Conservation (phyloP, 108 stramenopile species). For the Licmophora abbreviata region DNA sequence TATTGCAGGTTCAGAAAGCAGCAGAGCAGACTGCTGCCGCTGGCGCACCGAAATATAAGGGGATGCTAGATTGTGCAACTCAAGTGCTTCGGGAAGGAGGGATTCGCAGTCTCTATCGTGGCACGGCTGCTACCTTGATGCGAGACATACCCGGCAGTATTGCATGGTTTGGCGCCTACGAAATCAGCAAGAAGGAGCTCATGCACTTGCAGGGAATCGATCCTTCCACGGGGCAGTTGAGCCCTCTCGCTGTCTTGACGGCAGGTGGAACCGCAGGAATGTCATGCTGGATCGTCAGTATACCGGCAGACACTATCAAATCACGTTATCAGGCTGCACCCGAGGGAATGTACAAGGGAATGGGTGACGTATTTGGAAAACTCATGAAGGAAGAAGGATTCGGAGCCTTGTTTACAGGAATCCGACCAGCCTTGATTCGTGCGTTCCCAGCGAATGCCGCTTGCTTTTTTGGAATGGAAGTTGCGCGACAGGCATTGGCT, state of each 20-base stretch:
- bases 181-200: constrained; percentile 50
- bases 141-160: constrained; percentile 75
- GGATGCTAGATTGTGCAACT: constrained; percentile 65
- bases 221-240: constrained; percentile 45
- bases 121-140: constrained; percentile 63
- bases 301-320: constrained; percentile 81
- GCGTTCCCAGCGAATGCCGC: constrained; percentile 91
- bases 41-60: constrained; percentile 40
- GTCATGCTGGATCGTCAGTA: constrained; percentile 68
- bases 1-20: constrained; percentile 65
- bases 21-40: too few species aligned
- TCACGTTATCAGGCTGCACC: constrained; percentile 74
- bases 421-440: constrained; percentile 65
- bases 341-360: constrained; percentile 55
- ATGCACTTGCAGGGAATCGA: constrained; percentile 61
- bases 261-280: constrained; percentile 84
- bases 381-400: constrained; percentile 66
- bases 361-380: constrained; percentile 52
- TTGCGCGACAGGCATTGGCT: constrained; percentile 50
- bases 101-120: constrained; percentile 57
- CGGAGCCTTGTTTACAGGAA: constrained; percentile 62
- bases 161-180: constrained; percentile 83
- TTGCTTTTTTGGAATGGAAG: constrained; percentile 86
- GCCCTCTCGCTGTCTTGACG: constrained; percentile 55
- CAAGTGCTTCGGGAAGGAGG: constrained; percentile 59